Evolutionary conservation across 179 eudicot species (phyloP), one percentile per base, ranked within the genome.

Genomic region (Sideroxylon spinosum): DNA sequence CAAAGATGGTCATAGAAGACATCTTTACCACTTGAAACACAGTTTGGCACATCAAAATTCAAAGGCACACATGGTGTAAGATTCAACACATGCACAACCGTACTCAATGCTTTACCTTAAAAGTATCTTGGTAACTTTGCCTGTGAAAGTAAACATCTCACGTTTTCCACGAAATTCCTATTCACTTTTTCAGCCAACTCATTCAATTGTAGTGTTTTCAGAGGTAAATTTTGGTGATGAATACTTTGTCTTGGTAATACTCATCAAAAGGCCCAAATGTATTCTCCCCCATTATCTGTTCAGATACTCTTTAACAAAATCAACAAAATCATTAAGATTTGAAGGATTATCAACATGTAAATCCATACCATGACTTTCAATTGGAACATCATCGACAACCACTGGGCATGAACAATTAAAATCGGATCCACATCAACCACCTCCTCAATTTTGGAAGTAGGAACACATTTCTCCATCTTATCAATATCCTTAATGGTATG

Each of bases 31-130:
- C n/a, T 48, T 56, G 65, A 79, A 50, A 80, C 19, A 55, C 74
- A n/a, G n/a, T 5, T 4, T 49, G 0, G 52, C 6, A 49, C 52
- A 49, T 49, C 52, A 49, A 6, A 5, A 5, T 49, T 0, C 9
- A 49, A 49, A 49, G 52, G 52, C 52, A 10, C 52, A 10, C 52
- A 5, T 10, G 70, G 60, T 19, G 81, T 66, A 4, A 76, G 29
- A 53, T 81, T 81, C 26, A 71, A 67, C 26, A 81, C 76, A 63
- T 81, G 71, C 14, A 26, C 66, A 2, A 46, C 75, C 9, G 61
- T 60, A 56, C 44, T 37, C 28, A 80, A 48, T 3, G 78, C 82
- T 14, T 80, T 76, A 25, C 64, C 79, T 65, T 72, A 76, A 52
- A 81, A 81, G 56, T 9, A 73, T 49, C 66, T 60, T 0, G 82